phyloP scores from a whole-genome alignment of 768 basidiomycete genomes.

The Amanita thiersii region DNA sequence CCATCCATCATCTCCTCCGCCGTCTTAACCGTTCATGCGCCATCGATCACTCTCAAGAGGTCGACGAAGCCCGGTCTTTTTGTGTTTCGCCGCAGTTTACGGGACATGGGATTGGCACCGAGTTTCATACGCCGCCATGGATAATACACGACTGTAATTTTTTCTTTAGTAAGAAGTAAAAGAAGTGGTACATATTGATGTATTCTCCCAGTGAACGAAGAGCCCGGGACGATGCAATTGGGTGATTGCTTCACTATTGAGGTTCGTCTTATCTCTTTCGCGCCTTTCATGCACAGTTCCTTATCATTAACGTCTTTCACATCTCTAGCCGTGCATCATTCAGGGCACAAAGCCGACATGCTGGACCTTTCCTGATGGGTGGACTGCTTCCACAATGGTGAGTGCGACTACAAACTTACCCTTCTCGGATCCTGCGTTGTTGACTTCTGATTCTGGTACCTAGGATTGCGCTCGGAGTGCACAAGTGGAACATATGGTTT shows the following conservation, averaged over 20 bases:
- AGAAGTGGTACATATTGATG: neutral
- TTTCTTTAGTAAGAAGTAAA: neutral
- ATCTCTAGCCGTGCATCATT: conserved; percentile 58
- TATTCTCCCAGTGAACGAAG: conserved; percentile 59
- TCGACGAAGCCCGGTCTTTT: conserved; percentile 23
- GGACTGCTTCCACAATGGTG: conserved; percentile 89
- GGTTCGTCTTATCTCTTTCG: conserved; percentile 26
- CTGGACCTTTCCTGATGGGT: conserved; percentile 86
- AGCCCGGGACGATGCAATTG: conserved; percentile 72
- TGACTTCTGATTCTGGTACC: neutral
- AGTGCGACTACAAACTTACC: conserved; percentile 12
- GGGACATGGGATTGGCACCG: conserved; percentile 82
- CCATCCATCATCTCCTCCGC: conserved; percentile 49
- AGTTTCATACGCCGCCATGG: conserved; percentile 79
- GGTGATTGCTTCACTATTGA: conserved; percentile 95
- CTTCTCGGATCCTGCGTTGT: too few relatives aligned
- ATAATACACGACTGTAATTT: conserved; percentile 67
- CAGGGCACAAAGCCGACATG: conserved; percentile 62
- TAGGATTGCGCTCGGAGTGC: conserved; percentile 79
- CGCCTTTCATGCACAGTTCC: too few relatives aligned
- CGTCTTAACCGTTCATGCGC: too few relatives aligned
- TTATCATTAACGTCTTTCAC: neutral
- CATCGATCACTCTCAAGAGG: neutral
- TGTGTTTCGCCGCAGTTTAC: conserved; percentile 66
- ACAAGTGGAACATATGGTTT: conserved; percentile 83